Base-by-base conservation (phyloP, 257 asterid genomes). In the Solanum arcanum region DNA sequence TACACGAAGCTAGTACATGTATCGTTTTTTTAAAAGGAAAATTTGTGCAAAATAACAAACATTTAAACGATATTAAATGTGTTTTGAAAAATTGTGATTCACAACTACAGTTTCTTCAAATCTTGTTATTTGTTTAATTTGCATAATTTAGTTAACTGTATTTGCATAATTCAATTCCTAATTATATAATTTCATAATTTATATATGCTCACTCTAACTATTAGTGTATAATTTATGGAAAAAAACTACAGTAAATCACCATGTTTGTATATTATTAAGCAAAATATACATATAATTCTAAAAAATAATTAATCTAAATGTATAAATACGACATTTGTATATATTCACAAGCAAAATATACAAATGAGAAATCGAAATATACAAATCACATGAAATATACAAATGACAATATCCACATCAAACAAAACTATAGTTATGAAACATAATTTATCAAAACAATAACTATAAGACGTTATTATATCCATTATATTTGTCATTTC, bases 91-190 rank as follows among this genome's bases (percentile, higher is more conserved):
- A 6, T 0, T 56, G 62, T 56, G 62, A 56, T 18, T 39, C 62
- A 56, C 11, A 18, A 0, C 62, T 23, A 18, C 0, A 18, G 5
- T 56, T 56, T 56, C n/a, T 18, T n/a, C 62, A 56, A 56, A 18
- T 56, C 2, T 56, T 56, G 62, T 23, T 18, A 56, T 56, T 52
- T 11, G 2, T 52, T 52, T 52, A 18, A 18, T 52, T 56, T 56
- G 62, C 20, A 18, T 56, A 56, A 56, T 56, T 56, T 23, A 56
- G 5, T 1, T 56, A 11, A 18, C 7, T 56, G 8, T 56, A 18
- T 56, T 7, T 18, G 8, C 0, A 56, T 56, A 56, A 16, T 56
- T 56, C 11, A 7, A 18, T 18, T 56, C 0, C 8, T 52, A 9
- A 52, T 52, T 18, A 6, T 18, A 52, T 18, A 18, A 52, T 18